Percentiles rank a stretch among this genome's conserved stretches.
Conservation (phyloP, 2,329 filamentous ascomycete genomes). For the Chalaropsis thielavioides region DNA sequence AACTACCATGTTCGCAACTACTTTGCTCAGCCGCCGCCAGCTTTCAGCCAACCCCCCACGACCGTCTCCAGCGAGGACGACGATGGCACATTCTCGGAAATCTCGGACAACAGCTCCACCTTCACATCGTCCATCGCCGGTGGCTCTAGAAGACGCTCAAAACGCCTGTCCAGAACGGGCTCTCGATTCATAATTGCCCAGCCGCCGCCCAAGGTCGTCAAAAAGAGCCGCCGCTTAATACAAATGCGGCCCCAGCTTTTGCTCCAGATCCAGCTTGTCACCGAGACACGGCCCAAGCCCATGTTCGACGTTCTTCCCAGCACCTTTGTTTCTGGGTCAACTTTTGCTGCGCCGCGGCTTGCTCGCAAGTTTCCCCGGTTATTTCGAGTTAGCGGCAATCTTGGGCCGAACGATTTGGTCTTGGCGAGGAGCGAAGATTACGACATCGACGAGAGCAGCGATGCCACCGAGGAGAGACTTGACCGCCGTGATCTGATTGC, state of each 20-base stretch:
- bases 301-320: constrained; percentile 61
- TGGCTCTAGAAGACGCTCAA: constrained; percentile 18
- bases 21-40: constrained; percentile 3
- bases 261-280: constrained; percentile 56
- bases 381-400: constrained; percentile 46
- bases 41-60: background rate
- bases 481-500: constrained; percentile 45
- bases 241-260: constrained; percentile 54
- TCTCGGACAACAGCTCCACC: constrained; percentile 33
- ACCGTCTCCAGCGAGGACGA: constrained; percentile 33
- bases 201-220: constrained; percentile 43
- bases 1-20: constrained; percentile 15
- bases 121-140: constrained; percentile 20
- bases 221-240: constrained; percentile 50
- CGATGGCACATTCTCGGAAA: constrained; percentile 29
- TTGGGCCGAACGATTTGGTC: constrained; percentile 56
- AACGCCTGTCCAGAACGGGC: constrained; percentile 25
- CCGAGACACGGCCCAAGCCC: constrained; percentile 47
- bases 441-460: constrained; percentile 34
- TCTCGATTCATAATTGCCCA: constrained; percentile 55
- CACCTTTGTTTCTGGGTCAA: constrained; percentile 40
- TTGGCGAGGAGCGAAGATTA: constrained; percentile 59
- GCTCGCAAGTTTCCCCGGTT: constrained; percentile 48
- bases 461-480: constrained; percentile 32
- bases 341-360: constrained; percentile 42